Base-by-base conservation (phyloP, 2,329 filamentous ascomycete genomes). In the Ophiobolus disseminans region DNA sequence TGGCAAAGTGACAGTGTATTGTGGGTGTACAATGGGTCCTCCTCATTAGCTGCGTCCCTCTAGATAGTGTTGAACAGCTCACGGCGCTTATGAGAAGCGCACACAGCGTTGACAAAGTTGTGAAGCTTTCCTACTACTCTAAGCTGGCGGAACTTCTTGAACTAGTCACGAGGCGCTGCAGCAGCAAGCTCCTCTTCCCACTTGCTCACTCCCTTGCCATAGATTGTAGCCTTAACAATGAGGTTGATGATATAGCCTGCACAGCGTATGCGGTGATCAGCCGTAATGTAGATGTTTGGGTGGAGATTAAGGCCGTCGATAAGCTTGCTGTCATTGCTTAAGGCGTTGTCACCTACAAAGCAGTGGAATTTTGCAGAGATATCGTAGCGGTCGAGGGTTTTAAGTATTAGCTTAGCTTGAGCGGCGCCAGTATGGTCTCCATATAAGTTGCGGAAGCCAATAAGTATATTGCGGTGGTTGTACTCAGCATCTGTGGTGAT, bases 41-140 rank as follows among this genome's bases (percentile, higher is more conserved):
- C 16, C 5, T 28, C 16, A 20, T 37, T n/a, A n/a, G n/a, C 16
- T 16, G 11, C 21, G n/a, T 47, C 30, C 19, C 21, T 47, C 14
- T 40, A 17, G 9, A 46, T 22, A 6, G 16, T 35, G 14, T 38
- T 19, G 8, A 46, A 46, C 14, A 46, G 25, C 43, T 46, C 30
- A 30, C 28, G 30, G 19, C 21, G 23, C 45, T 47, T 41, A 19
- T 47, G 31, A 28, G 31, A 47, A 1, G 38, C 30, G 25, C 23
- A 47, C 20, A 41, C 38, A 31, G 38, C 31, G n/a, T 47, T 47
- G 9, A 47, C 31, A n/a, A 47, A 47, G 45, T 47, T 47, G 23
- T 47, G 23, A 16, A 47, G 45, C 38, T 47, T 47, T 21, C 45
- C 17, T 1, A 47, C 31, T 30, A 47, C 31, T n/a, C 31, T 20